Percentiles rank a stretch among this genome's conserved stretches.
Conservation (phyloP, 805 yeast genomes). For the Kuraishia ogatae region DNA sequence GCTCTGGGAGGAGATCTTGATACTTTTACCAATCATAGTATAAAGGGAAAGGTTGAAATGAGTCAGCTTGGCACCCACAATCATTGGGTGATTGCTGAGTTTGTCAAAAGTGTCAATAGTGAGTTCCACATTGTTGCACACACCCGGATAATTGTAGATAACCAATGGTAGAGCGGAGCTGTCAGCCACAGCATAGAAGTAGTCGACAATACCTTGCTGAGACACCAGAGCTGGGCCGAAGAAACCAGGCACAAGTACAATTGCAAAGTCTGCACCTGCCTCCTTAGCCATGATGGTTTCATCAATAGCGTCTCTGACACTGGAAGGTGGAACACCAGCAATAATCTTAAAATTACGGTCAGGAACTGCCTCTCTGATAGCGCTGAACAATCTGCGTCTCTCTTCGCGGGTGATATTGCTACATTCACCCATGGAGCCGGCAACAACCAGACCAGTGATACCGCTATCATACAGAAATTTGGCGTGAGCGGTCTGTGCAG, state of each 20-base stretch:
- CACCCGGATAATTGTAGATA: constrained; percentile 37
- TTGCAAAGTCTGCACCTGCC: constrained; percentile 28
- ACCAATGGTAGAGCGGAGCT: constrained; percentile 29
- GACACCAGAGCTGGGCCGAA: constrained; percentile 32
- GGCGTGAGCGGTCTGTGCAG: constrained; percentile 37
- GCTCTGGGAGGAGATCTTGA: constrained; percentile 23
- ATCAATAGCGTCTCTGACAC: constrained; percentile 32
- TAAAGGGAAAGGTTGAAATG: constrained; percentile 41
- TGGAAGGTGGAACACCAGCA: constrained; percentile 40
- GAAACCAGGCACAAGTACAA: constrained; percentile 38
- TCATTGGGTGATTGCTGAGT: constrained; percentile 32
- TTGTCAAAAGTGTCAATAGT: constrained; percentile 26
- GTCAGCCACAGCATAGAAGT: constrained; percentile 32
- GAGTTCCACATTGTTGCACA: constrained; percentile 26
- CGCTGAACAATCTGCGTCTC: constrained; percentile 24
- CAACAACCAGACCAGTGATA: constrained; percentile 35
- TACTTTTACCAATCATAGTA: constrained; percentile 32
- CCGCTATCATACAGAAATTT: constrained; percentile 33
- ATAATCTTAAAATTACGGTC: constrained; percentile 27
- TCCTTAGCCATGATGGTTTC: constrained; percentile 25
- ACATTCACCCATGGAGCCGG: constrained; percentile 51
- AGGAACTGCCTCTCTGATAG: constrained; percentile 28
- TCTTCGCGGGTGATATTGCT: constrained; percentile 38
- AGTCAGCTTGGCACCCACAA: constrained; percentile 42
- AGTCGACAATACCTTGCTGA: constrained; percentile 37